Evolutionary conservation across 306 rosid genomes (phyloP).

Genomic region (Malus asiatica): DNA sequence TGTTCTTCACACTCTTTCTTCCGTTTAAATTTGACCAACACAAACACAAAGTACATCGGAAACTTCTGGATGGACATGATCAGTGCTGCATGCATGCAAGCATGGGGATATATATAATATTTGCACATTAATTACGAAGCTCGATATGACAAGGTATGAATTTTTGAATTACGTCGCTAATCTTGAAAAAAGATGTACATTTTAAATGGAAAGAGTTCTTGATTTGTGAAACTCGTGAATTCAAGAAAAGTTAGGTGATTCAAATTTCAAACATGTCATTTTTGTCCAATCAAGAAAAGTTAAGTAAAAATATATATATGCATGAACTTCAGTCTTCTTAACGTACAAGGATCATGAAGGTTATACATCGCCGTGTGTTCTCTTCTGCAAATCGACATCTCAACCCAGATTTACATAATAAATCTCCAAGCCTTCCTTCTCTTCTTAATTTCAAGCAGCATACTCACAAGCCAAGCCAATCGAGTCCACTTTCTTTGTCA

Average conservation of each 20-base stretch:
- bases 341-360: neutral
- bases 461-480: too few relatives aligned
- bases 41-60: neutral
- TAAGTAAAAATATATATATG: neutral
- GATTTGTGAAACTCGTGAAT: neutral
- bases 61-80: neutral
- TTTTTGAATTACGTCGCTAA: too few relatives aligned
- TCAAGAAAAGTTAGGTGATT: conserved; percentile 9
- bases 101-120: neutral
- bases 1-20: neutral
- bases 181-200: too few relatives aligned
- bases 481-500: too few relatives aligned
- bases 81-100: neutral
- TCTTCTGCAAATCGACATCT: too few relatives aligned
- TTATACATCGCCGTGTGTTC: too few relatives aligned
- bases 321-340: neutral
- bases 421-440: too few relatives aligned
- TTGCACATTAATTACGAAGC: neutral
- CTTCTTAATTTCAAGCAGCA: too few relatives aligned
- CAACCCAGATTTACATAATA: too few relatives aligned
- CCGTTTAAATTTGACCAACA: neutral
- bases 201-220: neutral
- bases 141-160: too few relatives aligned
- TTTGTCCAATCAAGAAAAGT: conserved; percentile 11
- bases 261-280: neutral